Evolutionary conservation across 371 early-diverging fungal genomes (phyloP).

Genomic region (Mucor ambiguus): DNA sequence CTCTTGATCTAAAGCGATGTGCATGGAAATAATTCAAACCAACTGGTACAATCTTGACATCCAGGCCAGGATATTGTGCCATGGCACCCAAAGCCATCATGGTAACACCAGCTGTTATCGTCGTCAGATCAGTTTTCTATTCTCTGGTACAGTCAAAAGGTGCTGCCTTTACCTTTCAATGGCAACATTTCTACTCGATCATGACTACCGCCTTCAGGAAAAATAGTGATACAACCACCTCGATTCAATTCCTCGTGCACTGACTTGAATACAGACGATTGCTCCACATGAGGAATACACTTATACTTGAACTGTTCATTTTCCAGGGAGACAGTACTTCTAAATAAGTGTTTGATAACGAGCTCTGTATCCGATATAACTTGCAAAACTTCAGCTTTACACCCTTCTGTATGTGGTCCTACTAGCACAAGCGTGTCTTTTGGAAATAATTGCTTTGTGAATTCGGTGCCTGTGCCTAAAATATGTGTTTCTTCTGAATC

Average conservation of each 20-base stretch:
- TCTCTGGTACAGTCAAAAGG: neutral
- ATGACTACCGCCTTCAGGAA: conserved; percentile 97
- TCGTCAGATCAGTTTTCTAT: neutral
- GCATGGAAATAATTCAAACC: conserved; percentile 92
- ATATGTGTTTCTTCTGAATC: conserved; percentile 65
- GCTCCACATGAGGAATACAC: conserved; percentile 84
- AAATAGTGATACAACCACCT: conserved; percentile 90
- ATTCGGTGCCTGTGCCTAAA: conserved; percentile 68
- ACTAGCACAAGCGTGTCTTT: conserved; percentile 59
- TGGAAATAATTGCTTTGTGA: conserved; percentile 66
- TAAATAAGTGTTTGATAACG: conserved; percentile 65
- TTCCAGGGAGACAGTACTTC: conserved; percentile 63
- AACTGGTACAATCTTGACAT: conserved; percentile 88
- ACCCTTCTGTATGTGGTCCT: conserved; percentile 41
- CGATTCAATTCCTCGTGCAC: conserved; percentile 78
- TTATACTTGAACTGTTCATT: conserved; percentile 67
- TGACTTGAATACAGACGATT: conserved; percentile 75
- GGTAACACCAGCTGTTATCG: conserved; percentile 68
- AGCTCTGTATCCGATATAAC: conserved; percentile 85
- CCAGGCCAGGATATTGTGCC: conserved; percentile 76
- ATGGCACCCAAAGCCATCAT: conserved; percentile 93
- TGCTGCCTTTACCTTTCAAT: conserved; percentile 66
- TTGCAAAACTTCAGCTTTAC: conserved; percentile 70
- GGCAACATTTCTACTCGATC: conserved; percentile 94
- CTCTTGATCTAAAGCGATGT: conserved; percentile 91